Evolutionary conservation across 2,329 filamentous ascomycete species (phyloP).

Genomic region (Helotiales sp.): DNA sequence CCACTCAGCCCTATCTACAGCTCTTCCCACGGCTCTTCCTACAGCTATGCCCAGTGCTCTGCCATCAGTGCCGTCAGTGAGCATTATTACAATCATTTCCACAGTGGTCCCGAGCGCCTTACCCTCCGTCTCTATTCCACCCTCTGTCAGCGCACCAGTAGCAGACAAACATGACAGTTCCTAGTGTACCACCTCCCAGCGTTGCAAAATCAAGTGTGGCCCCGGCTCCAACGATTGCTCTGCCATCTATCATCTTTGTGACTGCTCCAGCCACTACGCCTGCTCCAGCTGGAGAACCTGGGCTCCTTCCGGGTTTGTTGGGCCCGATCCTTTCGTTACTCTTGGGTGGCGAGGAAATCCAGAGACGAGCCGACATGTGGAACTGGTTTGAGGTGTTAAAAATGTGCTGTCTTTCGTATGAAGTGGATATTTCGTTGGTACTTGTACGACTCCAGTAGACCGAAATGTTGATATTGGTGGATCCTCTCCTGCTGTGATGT

Average conservation of each 20-base stretch:
- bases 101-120: not conserved
- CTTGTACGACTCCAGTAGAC: too few relatives aligned
- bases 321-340: not conserved
- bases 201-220: not conserved
- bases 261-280: not conserved
- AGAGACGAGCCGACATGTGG: not conserved
- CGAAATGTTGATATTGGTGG: too few relatives aligned
- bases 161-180: too few relatives aligned
- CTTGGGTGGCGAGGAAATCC: not conserved
- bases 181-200: not conserved
- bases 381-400: too few relatives aligned
- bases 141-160: not conserved
- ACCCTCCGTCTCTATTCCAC: not conserved
- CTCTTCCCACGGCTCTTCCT: not conserved
- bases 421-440: too few relatives aligned
- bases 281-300: not conserved
- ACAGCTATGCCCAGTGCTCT: not conserved
- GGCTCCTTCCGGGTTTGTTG: not conserved
- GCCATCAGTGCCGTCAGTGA: not conserved
- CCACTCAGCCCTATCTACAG: too few relatives aligned
- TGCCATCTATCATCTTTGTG: not conserved
- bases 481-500: too few relatives aligned
- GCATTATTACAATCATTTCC: not conserved
- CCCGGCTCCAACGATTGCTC: not conserved
- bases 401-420: too few relatives aligned